Evolutionary conservation across 2,329 filamentous ascomycete genomes (phyloP).

Genomic region (Colletotrichum sidae): DNA sequence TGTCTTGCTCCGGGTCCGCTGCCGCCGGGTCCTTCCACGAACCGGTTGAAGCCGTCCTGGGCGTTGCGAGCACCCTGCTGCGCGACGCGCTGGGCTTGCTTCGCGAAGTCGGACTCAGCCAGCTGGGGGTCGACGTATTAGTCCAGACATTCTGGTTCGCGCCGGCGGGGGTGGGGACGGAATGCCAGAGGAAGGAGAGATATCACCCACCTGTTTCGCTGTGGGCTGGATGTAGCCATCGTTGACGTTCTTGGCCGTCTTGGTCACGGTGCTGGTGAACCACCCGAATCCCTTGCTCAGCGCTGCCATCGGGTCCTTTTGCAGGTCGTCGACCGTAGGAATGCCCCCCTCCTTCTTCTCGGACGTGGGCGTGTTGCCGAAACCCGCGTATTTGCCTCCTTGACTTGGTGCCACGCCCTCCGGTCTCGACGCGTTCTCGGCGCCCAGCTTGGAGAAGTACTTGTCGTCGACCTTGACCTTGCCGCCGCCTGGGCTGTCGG

Average conservation of each 20-base stretch:
- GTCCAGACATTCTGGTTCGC: slow-evolving; percentile 26
- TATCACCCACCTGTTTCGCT: slow-evolving; percentile 78
- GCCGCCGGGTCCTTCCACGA: slow-evolving; percentile 80
- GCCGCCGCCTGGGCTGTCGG: slow-evolving; percentile 53
- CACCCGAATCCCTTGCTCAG: slow-evolving; percentile 94
- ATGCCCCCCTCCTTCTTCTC: slow-evolving; percentile 59
- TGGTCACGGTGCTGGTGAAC: slow-evolving; percentile 88
- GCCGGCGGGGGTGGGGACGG: slow-evolving; percentile 30
- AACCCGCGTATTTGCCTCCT: slow-evolving; percentile 92
- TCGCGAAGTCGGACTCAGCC: slow-evolving; percentile 82
- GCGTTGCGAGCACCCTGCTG: slow-evolving; percentile 79
- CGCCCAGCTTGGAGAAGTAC: slow-evolving; percentile 89
- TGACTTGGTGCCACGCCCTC: slow-evolving; percentile 85
- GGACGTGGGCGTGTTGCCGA: slow-evolving; percentile 80
- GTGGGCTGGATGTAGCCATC: slow-evolving; percentile 93
- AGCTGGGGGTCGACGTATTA: slow-evolving; percentile 64
- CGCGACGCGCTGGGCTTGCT: slow-evolving; percentile 72
- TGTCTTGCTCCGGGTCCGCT: slow-evolving; percentile 47
- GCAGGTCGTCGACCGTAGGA: slow-evolving; percentile 86
- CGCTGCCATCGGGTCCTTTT: slow-evolving; percentile 89
- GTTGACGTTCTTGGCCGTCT: slow-evolving; percentile 92
- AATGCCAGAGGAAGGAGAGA: slow-evolving; percentile 31
- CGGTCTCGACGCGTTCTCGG: slow-evolving; percentile 81
- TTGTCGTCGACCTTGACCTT: slow-evolving; percentile 80
- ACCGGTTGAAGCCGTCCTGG: slow-evolving; percentile 83